Conservation (phyloP, 1,284 basidiomycete species). For the Phellopilus nigrolimitatus region DNA sequence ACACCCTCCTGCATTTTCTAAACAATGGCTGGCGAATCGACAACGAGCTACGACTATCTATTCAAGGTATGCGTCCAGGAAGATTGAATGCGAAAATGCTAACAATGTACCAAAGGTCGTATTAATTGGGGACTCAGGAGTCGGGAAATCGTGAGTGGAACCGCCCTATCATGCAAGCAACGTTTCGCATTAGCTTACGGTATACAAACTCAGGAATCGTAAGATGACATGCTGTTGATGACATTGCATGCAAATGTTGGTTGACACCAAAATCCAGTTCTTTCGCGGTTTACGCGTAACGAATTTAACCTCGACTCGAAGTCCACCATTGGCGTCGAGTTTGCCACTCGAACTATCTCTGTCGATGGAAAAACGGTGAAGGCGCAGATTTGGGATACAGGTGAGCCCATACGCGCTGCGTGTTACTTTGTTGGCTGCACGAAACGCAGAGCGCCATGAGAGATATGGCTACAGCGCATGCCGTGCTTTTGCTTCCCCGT, state of each 20-base stretch:
- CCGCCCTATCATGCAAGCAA: slow-evolving; percentile 21
- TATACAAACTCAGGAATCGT: not conserved
- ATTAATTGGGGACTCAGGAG: slow-evolving; percentile 97
- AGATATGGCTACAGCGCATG: not conserved
- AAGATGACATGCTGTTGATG: not conserved
- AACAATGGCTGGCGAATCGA: slow-evolving; percentile 14
- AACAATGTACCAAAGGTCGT: slow-evolving; percentile 61
- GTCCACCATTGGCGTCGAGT: slow-evolving; percentile 99
- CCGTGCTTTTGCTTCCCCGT: not conserved
- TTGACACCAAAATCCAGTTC: slow-evolving; percentile 43
- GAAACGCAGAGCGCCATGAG: not conserved
- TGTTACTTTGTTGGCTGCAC: not conserved
- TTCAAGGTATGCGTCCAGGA: slow-evolving; percentile 14
- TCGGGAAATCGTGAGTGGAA: slow-evolving; percentile 88
- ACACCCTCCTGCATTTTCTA: not conserved
- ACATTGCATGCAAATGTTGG: not conserved
- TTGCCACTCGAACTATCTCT: slow-evolving; percentile 92
- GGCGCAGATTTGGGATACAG: slow-evolving; percentile 99
- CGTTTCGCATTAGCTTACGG: not conserved
- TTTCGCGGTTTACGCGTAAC: slow-evolving; percentile 96
- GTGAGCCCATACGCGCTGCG: slow-evolving; percentile 41
- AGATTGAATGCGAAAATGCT: not conserved
- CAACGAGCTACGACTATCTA: slow-evolving; percentile 18
- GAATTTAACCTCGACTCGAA: slow-evolving; percentile 99
- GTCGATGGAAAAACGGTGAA: slow-evolving; percentile 98